Conservation (phyloP, 768 basidiomycete genomes). For the Cytidiella melzeri region DNA sequence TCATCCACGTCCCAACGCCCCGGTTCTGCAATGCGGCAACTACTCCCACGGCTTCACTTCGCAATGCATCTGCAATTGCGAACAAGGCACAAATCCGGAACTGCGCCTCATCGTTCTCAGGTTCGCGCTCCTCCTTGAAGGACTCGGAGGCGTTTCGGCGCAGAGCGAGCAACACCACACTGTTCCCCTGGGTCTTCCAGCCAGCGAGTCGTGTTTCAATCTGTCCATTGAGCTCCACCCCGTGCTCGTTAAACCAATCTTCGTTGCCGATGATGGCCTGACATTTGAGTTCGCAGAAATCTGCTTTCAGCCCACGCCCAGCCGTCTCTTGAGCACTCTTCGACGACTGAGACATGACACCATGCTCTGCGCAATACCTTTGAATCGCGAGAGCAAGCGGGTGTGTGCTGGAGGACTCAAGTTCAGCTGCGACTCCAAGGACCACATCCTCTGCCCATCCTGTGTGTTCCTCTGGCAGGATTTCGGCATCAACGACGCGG, state of each 20-base stretch:
- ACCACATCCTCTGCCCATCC: conserved; percentile 33
- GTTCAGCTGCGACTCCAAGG: conserved; percentile 46
- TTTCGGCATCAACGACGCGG: conserved; percentile 48
- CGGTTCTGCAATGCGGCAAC: conserved; percentile 45
- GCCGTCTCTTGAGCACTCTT: conserved; percentile 50
- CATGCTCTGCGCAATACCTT: conserved; percentile 35
- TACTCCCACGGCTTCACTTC: conserved; percentile 51
- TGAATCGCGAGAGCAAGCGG: conserved; percentile 59
- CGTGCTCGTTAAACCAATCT: conserved; percentile 51
- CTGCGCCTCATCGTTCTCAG: neutral
- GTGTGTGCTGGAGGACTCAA: conserved; percentile 57
- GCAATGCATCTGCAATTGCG: conserved; percentile 58
- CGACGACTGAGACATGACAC: conserved; percentile 27
- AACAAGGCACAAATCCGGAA: conserved; percentile 44
- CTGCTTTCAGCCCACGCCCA: conserved; percentile 57
- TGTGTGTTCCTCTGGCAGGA: conserved; percentile 17
- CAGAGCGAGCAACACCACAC: conserved; percentile 58
- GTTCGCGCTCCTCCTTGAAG: neutral
- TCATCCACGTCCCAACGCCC: conserved; percentile 68
- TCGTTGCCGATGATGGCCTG: conserved; percentile 66
- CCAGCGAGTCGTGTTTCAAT: conserved; percentile 29
- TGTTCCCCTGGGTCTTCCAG: conserved; percentile 67
- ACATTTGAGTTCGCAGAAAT: conserved; percentile 33
- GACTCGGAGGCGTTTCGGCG: conserved; percentile 7
- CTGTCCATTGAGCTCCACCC: conserved; percentile 27